These are phyloP conservation scores for Nitzschia putrida DNA, from an alignment of 108 stramenopile species.

Conservation along the genomic window DNA sequence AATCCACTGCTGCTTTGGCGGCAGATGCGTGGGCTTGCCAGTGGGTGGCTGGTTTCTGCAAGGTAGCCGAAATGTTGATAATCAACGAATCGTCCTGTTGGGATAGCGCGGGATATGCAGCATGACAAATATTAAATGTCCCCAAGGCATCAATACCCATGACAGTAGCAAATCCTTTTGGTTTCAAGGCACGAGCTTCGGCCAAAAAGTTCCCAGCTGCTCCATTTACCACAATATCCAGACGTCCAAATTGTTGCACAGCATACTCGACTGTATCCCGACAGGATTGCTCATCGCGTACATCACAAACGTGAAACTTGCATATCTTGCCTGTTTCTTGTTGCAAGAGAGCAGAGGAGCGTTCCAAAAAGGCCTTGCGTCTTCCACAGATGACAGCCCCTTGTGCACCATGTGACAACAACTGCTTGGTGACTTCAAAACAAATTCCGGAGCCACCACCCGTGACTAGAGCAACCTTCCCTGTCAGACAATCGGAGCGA, in stretches of 20 bases:
- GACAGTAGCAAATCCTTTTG: conserved; percentile 92
- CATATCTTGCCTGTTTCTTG: conserved; percentile 40
- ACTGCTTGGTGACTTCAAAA: conserved; percentile 79
- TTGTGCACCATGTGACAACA: conserved; percentile 70
- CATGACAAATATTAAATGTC: conserved; percentile 88
- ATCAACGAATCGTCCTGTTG: conserved; percentile 54
- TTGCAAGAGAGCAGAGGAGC: conserved; percentile 50
- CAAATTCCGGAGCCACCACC: conserved; percentile 87
- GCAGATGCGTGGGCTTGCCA: conserved; percentile 94
- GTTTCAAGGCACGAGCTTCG: conserved; percentile 72
- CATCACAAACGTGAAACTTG: conserved; percentile 73
- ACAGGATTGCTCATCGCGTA: conserved; percentile 69
- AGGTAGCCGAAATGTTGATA: conserved; percentile 82
- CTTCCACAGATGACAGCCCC: conserved; percentile 81
- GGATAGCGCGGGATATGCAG: conserved; percentile 72
- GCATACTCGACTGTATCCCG: conserved; percentile 57
- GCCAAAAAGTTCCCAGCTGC: conserved; percentile 94
- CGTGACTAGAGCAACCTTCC: conserved; percentile 80
- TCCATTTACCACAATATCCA: conserved; percentile 87
- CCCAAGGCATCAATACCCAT: conserved; percentile 93
- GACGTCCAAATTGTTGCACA: conserved; percentile 53
- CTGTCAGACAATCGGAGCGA: conserved; percentile 59
- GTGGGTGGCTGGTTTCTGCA: conserved; percentile 88
- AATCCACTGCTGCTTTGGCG: conserved; percentile 91
- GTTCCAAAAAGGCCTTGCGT: conserved; percentile 66